These are phyloP conservation scores for Polychaeton citri DNA, from an alignment of 2,329 filamentous ascomycete species.

Conservation along the genomic window DNA sequence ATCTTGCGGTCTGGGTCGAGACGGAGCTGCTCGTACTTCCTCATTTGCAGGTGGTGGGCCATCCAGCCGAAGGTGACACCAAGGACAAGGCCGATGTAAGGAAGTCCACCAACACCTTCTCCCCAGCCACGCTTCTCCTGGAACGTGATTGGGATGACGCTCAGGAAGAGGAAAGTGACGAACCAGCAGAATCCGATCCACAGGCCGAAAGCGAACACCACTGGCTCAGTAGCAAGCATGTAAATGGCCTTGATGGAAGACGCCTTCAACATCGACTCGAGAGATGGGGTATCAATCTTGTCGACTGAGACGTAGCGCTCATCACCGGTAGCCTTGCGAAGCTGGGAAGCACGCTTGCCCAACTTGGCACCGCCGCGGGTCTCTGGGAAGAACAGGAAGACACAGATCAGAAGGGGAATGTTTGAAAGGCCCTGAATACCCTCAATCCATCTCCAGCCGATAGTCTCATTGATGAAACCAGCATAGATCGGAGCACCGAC, in stretches of 20 bases:
- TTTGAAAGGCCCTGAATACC: slow-evolving; percentile 40
- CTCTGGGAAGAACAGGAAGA: slow-evolving; percentile 32
- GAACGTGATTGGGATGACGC: slow-evolving; percentile 38
- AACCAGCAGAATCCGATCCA: slow-evolving; percentile 43
- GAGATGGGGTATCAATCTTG: slow-evolving; percentile 37
- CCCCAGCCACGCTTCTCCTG: slow-evolving; percentile 39
- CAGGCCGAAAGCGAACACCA: slow-evolving; percentile 37
- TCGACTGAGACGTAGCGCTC: slow-evolving; percentile 37
- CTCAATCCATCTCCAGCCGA: slow-evolving; percentile 43
- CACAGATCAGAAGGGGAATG: slow-evolving; percentile 33
- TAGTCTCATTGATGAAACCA: slow-evolving; percentile 39
- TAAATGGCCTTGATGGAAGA: slow-evolving; percentile 40
- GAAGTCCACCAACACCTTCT: slow-evolving; percentile 36
- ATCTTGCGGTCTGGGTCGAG: slow-evolving; percentile 22
- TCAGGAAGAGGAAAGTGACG: slow-evolving; percentile 41
- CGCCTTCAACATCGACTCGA: slow-evolving; percentile 33
- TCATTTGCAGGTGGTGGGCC: slow-evolving; percentile 38
- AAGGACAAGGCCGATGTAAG: slow-evolving; percentile 38
- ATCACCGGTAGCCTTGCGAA: slow-evolving; percentile 35
- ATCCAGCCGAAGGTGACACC: slow-evolving; percentile 36
- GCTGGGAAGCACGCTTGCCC: slow-evolving; percentile 34
- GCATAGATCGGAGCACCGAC: slow-evolving; percentile 41
- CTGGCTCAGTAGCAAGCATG: slow-evolving; percentile 37
- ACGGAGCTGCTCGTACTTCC: slow-evolving; percentile 33
- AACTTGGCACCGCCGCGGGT: slow-evolving; percentile 36